Evolutionary conservation across 2,329 filamentous ascomycete species (phyloP), one percentile per base, ranked within the genome.

Genomic region (Colletotrichum endophyticum): DNA sequence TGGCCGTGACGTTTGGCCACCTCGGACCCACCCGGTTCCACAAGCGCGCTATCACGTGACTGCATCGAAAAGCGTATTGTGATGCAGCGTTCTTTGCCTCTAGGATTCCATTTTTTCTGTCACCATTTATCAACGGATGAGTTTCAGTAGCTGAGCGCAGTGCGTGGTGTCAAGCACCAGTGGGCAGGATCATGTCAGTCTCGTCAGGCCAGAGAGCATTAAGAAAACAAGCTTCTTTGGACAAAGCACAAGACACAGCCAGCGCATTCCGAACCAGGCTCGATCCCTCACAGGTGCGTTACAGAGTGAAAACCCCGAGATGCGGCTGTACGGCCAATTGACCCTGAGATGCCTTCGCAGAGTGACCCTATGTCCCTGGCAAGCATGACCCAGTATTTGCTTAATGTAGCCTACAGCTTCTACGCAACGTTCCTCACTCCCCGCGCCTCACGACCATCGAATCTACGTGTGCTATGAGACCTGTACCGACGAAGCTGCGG

Each of bases 21-120:
- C 44, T 16, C 2, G 44, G 59, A 28, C 49, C 72, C 67, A 69
- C 61, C 34, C 6, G 13, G 66, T 13, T 15, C 75, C 63, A 76
- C 70, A 25, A 11, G 19, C 76, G 76, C 76, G 69, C 9, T 28
- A 13, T 77, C 76, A 77, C 73, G 73, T 77, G 76, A 72, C 3
- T 15, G 8, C 0, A 6, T 34, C 1, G 13, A 25, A 53, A 22
- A 12, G 11, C 19, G 39, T 4, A 22, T 22, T 53, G 11, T 1
- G 13, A 53, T 22, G 44, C n/a, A 53, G 44, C 44, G 3, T 13
- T 22, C 11, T 13, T 22, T 53, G 44, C n/a, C 44, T 53, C 44
- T 22, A 4, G 44, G 9, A 49, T 44, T 44, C 19, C 19, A 12
- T 12, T 2, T 12, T 44, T n/a, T 6, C 19, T 8, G 3, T 44